Percentiles rank a stretch among this genome's conserved stretches.
These are phyloP conservation scores for Yarrowia sp. DNA, from an alignment of 805 yeast genomes.

Conservation along the genomic window DNA sequence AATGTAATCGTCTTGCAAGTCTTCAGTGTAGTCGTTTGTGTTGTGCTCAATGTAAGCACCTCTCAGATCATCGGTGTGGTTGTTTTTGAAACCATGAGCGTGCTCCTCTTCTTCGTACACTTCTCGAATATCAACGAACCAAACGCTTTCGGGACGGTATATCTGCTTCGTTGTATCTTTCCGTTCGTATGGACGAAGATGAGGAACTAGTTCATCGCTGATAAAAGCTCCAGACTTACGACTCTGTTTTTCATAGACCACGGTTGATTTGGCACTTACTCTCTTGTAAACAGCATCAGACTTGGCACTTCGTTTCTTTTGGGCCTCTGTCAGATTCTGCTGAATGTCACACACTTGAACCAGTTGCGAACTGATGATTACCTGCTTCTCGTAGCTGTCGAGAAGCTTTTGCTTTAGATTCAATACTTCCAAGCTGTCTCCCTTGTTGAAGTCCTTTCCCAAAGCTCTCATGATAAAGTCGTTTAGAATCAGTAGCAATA, in stretches of 20 bases:
- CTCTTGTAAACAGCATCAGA: no score
- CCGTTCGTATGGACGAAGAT: background rate
- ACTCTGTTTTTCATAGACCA: no score
- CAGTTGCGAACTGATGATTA: background rate
- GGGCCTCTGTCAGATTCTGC: background rate
- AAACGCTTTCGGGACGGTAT: background rate
- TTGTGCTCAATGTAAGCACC: no score
- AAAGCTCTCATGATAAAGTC: slow-evolving; percentile 20
- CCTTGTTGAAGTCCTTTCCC: slow-evolving; percentile 1
- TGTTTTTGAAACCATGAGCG: no score
- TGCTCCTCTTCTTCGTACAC: no score
- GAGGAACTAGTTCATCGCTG: background rate
- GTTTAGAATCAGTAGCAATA: background rate
- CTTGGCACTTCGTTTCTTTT: background rate
- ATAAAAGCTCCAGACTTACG: no score
- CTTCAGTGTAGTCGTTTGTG: background rate
- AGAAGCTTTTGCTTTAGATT: background rate
- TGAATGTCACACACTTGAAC: background rate
- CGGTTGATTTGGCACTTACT: no score
- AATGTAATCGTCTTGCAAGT: no score
- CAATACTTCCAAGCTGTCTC: background rate
- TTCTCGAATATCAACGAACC: background rate
- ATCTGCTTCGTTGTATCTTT: slow-evolving; percentile 5
- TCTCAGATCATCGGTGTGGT: no score
- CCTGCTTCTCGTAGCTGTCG: background rate